A percentile compares a stretch with the other conserved stretches of the same genome.
Evolutionary conservation across 179 eudicot species (phyloP).

Genomic region (Spinacia oleracea): DNA sequence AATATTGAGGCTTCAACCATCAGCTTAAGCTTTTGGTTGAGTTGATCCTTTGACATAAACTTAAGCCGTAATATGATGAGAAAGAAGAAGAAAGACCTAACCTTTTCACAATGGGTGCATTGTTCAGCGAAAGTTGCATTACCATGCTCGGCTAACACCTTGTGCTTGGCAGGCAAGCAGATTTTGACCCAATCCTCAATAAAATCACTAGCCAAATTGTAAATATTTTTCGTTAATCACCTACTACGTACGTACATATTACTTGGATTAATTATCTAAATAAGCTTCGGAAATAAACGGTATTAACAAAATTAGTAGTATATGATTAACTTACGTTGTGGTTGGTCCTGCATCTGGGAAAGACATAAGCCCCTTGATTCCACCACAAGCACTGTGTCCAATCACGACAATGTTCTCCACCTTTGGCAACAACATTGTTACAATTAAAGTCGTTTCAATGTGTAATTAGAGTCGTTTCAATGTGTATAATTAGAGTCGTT

Average conservation of each 20-base stretch:
- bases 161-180: slow-evolving; percentile 69
- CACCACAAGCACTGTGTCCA: slow-evolving; percentile 93
- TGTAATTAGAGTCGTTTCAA: not conserved
- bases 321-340: slow-evolving; percentile 55
- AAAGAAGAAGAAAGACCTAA: slow-evolving; percentile 5
- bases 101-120: slow-evolving; percentile 73
- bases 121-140: slow-evolving; percentile 52
- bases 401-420: slow-evolving; percentile 78
- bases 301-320: not conserved
- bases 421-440: slow-evolving; percentile 29
- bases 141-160: slow-evolving; percentile 50
- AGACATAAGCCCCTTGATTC: slow-evolving; percentile 91
- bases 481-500: not conserved
- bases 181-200: slow-evolving; percentile 91
- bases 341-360: slow-evolving; percentile 64
- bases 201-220: slow-evolving; percentile 51
- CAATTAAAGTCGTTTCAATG: not conserved
- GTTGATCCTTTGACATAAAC: too few relatives aligned
- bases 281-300: too few relatives aligned
- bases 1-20: too few relatives aligned
- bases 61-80: too few relatives aligned
- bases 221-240: not conserved
- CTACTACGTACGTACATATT: too few relatives aligned
- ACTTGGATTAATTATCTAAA: not conserved
- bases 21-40: too few relatives aligned